Evolutionary conservation across 805 yeast species (phyloP).

Genomic region (Candida anglica): DNA sequence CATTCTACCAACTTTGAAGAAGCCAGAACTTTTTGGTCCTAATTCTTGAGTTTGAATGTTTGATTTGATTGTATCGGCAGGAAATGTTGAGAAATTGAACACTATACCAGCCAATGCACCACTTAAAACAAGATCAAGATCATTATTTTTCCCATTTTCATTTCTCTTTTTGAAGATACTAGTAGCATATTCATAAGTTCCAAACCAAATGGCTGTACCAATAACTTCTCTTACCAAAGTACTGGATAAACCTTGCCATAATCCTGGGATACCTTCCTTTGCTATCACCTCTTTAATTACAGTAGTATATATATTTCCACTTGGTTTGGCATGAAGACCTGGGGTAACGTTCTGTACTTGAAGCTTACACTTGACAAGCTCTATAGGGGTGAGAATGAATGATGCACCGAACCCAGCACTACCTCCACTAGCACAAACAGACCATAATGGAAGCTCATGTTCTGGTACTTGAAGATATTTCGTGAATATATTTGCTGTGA

Average conservation of each 20-base stretch:
- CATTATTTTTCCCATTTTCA: constrained; percentile 22
- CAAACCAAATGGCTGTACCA: constrained; percentile 94
- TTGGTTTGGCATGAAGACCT: constrained; percentile 16
- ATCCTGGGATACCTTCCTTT: constrained; percentile 60
- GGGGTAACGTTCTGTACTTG: constrained; percentile 51
- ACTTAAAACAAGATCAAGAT: constrained; percentile 58
- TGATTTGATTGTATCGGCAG: constrained; percentile 87
- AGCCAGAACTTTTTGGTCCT: constrained; percentile 5
- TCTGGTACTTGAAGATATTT: constrained; percentile 15
- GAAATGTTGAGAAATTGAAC: constrained; percentile 77
- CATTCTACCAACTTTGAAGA: constrained; percentile 6
- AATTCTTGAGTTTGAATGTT: constrained; percentile 66
- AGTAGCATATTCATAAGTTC: constrained; percentile 62
- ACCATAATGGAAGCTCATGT: constrained; percentile 32
- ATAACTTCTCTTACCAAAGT: constrained; percentile 80
- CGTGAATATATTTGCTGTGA: constrained; percentile 26
- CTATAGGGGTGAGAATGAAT: constrained; percentile 86
- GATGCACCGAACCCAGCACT: constrained; percentile 80
- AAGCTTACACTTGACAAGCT: constrained; percentile 79
- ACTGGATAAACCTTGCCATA: constrained; percentile 85
- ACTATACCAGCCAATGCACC: constrained; percentile 87
- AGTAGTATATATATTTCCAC: constrained; percentile 30
- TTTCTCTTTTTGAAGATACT: constrained; percentile 10
- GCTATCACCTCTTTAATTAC: constrained; percentile 35
- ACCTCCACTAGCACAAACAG: constrained; percentile 68